These are phyloP conservation scores for Cladophialophora chaetospira DNA, from an alignment of 2,329 filamentous ascomycete genomes.

Conservation along the genomic window DNA sequence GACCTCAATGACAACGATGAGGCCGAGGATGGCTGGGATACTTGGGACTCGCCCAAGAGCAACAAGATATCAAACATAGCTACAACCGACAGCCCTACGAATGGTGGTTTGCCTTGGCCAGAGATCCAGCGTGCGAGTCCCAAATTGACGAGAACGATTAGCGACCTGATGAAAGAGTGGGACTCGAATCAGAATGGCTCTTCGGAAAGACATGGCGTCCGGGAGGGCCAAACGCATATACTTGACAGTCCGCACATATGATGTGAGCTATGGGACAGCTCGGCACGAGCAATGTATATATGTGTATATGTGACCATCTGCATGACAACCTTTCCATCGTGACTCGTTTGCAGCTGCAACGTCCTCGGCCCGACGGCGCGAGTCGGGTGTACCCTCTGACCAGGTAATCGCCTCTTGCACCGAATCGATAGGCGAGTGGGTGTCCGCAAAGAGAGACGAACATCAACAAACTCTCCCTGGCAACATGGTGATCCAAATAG, in stretches of 20 bases:
- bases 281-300: neutral
- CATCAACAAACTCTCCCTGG: neutral
- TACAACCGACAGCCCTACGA: neutral
- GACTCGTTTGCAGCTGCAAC: neutral
- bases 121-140: constrained; percentile 72
- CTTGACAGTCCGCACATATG: constrained; percentile 23
- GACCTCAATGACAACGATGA: constrained; percentile 41
- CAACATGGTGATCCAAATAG: neutral
- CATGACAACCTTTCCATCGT: neutral
- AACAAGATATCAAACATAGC: neutral
- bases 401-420: too few relatives aligned
- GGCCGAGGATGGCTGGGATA: constrained; percentile 56
- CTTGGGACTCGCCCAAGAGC: constrained; percentile 54
- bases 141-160: constrained; percentile 80
- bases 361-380: too few relatives aligned
- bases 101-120: constrained; percentile 58
- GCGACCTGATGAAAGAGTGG: constrained; percentile 86
- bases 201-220: neutral
- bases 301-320: neutral
- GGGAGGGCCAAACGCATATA: constrained; percentile 7
- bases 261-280: neutral
- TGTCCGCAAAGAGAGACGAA: too few relatives aligned
- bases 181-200: constrained; percentile 49
- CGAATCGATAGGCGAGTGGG: too few relatives aligned
- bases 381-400: too few relatives aligned